Evolutionary conservation across 768 basidiomycete species (phyloP), one percentile per base, ranked within the genome.

Genomic region (Pleurotus platypus): DNA sequence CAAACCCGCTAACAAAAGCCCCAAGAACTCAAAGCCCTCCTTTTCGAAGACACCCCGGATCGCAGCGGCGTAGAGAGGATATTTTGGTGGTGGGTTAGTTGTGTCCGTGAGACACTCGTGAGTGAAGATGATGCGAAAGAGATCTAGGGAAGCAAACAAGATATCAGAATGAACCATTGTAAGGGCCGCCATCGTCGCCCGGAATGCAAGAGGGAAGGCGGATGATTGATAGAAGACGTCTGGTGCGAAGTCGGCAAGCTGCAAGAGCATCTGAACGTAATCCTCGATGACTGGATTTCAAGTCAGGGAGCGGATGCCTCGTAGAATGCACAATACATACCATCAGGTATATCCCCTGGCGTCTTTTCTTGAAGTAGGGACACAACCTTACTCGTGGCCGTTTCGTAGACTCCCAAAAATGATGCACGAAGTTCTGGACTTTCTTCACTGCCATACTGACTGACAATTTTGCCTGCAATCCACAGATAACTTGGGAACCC

Each of bases 381-480:
- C 11, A 87, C 81, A 3, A 94, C 67, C 66, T 89, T 90, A 57
- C 75, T 78, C 15, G 91, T 96, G 11, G 87, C 81, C 42, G 81
- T 76, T 64, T 96, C 94, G 64, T 89, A 94, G 38, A 90, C 69
- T 16, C 78, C 77, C 55, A 77, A 73, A 60, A 93, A 81, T 5
- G 88, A 74, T 5, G 65, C 70, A 35, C 82, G 82, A 26, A 97
- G 65, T 46, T 70, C 67, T 4, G 76, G 65, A 59, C 87, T 78
- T 37, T 83, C 78, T 56, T 85, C 84, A 46, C 84, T 76, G 15
- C 89, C 92, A 66, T 90, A 97, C 61, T 83, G 80, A 30, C 78
- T 77, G n/a, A 92, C 79, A 24, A 91, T 70, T 71, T 98, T 98
- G 45, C 93, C 90, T 27, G 85, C 87, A 58, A 98, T 91, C 97